Evolutionary conservation across 129 eudicot species (phyloP).

Genomic region (Lactuca saligna): DNA sequence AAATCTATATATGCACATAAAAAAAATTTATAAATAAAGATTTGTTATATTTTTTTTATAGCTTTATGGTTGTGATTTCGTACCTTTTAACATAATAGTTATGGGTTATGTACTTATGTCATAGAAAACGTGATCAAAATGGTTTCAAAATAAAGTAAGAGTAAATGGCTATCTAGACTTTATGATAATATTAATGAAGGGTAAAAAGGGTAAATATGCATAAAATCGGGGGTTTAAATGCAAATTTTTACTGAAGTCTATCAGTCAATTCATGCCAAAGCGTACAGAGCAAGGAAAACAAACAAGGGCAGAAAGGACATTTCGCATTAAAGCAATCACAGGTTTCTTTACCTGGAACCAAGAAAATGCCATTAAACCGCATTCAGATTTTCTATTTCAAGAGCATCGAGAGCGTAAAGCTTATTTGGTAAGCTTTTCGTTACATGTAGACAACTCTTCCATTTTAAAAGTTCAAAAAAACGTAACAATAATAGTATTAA

Average conservation of each 20-base stretch:
- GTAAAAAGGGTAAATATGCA: background rate
- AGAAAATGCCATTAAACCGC: background rate
- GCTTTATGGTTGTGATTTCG: too few species aligned
- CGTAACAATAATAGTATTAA: too few species aligned
- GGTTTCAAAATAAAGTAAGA: too few species aligned
- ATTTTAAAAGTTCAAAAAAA: too few species aligned
- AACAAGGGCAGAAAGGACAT: slow-evolving; percentile 19
- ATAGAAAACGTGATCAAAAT: too few species aligned
- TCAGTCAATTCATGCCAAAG: background rate
- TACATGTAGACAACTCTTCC: background rate
- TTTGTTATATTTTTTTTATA: too few species aligned
- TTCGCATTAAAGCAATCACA: slow-evolving; percentile 14
- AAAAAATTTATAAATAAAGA: too few species aligned
- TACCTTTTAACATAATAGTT: too few species aligned
- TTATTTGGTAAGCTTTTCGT: background rate
- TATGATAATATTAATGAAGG: background rate
- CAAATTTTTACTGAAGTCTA: background rate
- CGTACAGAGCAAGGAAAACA: slow-evolving; percentile 15
- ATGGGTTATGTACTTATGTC: too few species aligned
- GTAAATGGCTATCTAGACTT: background rate
- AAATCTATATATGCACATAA: background rate
- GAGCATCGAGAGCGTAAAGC: background rate
- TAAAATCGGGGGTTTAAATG: slow-evolving; percentile 18
- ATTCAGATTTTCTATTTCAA: background rate
- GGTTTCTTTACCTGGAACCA: slow-evolving; percentile 14